A percentile compares a stretch with the other conserved stretches of the same genome.
Evolutionary conservation across 2,329 filamentous ascomycete species (phyloP).

Genomic region (Fusarium sp.): DNA sequence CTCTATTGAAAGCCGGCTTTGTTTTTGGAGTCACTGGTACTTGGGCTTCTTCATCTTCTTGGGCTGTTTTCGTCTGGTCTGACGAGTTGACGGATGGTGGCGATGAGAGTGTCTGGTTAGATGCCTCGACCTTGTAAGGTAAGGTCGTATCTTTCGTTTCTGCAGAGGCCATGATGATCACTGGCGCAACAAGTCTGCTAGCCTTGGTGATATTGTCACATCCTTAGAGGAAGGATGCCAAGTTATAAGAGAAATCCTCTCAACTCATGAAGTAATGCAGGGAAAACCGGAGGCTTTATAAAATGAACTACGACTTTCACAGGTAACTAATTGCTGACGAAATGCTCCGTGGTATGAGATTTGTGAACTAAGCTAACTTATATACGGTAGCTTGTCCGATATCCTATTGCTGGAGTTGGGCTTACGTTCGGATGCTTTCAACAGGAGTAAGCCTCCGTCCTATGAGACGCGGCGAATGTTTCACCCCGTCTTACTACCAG

Average conservation of each 20-base stretch:
- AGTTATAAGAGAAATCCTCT: neutral
- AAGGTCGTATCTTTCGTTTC: neutral
- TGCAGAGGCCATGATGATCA: neutral
- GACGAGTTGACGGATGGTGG: neutral
- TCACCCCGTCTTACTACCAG: neutral
- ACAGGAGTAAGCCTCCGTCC: neutral
- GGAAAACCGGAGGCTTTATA: neutral
- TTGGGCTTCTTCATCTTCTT: neutral
- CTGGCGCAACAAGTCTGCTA: fast-evolving
- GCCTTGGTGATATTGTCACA: neutral
- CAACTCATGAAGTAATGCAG: fast-evolving
- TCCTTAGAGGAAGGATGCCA: neutral
- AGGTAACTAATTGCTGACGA: neutral
- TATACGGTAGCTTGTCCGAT: neutral
- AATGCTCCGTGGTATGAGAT: neutral
- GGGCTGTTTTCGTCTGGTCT: neutral
- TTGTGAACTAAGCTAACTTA: neutral
- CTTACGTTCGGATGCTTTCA: neutral
- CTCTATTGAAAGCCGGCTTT: constrained; percentile 20
- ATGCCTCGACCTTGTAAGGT: neutral
- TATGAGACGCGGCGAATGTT: neutral
- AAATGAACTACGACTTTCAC: neutral
- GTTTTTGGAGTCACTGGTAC: neutral
- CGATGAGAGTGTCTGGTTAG: neutral
- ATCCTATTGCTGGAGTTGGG: neutral